A percentile compares a stretch with the other conserved stretches of the same genome.
Evolutionary conservation across 805 yeast species (phyloP).

Genomic region (Cyberlindnera nakhonratchasimensis): DNA sequence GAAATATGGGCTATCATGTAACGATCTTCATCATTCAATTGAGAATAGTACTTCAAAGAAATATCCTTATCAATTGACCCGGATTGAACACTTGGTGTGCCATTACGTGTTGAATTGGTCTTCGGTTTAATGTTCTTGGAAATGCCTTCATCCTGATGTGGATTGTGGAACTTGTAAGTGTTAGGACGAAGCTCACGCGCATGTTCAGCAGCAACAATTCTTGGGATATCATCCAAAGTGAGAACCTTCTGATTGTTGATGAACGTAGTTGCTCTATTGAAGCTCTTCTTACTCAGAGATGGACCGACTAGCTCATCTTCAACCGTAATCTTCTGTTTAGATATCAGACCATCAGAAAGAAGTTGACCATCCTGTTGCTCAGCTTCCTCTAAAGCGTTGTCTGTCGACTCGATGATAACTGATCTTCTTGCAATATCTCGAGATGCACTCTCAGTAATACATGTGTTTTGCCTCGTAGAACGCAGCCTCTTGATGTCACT

Average conservation of each 20-base stretch:
- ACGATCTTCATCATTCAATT: constrained; percentile 55
- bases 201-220: constrained; percentile 96
- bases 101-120: constrained; percentile 17
- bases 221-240: constrained; percentile 92
- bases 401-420: constrained; percentile 46
- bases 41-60: constrained; percentile 54
- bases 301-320: constrained; percentile 43
- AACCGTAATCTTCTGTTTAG: constrained; percentile 27
- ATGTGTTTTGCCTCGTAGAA: constrained; percentile 66
- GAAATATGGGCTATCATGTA: constrained; percentile 57
- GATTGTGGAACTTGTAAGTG: constrained; percentile 79
- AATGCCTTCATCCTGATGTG: constrained; percentile 24
- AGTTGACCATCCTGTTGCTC: constrained; percentile 3
- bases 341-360: constrained; percentile 20
- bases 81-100: constrained; percentile 15
- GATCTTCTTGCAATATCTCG: constrained; percentile 66
- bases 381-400: constrained; percentile 16
- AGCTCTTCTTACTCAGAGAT: constrained; percentile 46
- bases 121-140: constrained; percentile 22
- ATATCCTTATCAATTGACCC: constrained; percentile 6
- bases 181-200: constrained; percentile 91
- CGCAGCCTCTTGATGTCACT: constrained; percentile 74
- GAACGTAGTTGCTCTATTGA: constrained; percentile 67
- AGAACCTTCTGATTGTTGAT: constrained; percentile 79
- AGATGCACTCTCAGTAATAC: constrained; percentile 44